Conservation (phyloP, 1,284 basidiomycete species). For the Heliocybe sulcata region DNA sequence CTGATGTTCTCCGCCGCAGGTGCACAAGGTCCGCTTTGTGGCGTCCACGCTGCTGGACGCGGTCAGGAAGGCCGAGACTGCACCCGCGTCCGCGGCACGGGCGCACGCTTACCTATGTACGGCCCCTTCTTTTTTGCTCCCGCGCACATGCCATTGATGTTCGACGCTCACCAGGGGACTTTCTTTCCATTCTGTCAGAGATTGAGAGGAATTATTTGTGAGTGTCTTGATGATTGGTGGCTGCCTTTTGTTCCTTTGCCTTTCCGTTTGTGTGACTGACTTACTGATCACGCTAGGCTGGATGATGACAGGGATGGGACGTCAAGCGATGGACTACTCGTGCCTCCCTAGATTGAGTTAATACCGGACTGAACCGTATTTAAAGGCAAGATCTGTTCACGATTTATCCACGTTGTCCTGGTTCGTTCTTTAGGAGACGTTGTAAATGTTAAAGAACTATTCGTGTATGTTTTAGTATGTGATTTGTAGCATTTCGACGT, state of each 20-base stretch:
- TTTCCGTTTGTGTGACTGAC: slow-evolving; percentile 4
- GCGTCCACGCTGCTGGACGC: slow-evolving; percentile 83
- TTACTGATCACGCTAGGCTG: slow-evolving; percentile 33
- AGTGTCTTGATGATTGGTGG: slow-evolving; percentile 21
- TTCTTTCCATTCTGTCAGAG: slow-evolving; percentile 80
- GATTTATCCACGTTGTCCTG: no score
- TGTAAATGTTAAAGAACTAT: no score
- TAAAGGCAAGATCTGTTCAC: no score
- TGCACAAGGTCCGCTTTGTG: slow-evolving; percentile 86
- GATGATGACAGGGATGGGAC: slow-evolving; percentile 67
- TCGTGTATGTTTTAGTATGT: no score
- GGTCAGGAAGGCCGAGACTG: slow-evolving; percentile 73
- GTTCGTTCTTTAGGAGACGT: no score
- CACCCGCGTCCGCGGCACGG: slow-evolving; percentile 66
- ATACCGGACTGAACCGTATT: background rate
- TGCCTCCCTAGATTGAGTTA: background rate
- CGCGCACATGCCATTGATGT: background rate
- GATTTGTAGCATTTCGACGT: no score
- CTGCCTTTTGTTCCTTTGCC: slow-evolving; percentile 3
- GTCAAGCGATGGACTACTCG: slow-evolving; percentile 27
- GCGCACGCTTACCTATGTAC: slow-evolving; percentile 75
- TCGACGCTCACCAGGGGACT: slow-evolving; percentile 63
- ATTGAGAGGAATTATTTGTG: slow-evolving; percentile 82
- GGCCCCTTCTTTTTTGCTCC: slow-evolving; percentile 18
- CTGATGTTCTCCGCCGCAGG: slow-evolving; percentile 28